These are phyloP conservation scores for Blumeriella jaapii DNA, from an alignment of 2,329 filamentous ascomycete genomes.

Conservation along the genomic window DNA sequence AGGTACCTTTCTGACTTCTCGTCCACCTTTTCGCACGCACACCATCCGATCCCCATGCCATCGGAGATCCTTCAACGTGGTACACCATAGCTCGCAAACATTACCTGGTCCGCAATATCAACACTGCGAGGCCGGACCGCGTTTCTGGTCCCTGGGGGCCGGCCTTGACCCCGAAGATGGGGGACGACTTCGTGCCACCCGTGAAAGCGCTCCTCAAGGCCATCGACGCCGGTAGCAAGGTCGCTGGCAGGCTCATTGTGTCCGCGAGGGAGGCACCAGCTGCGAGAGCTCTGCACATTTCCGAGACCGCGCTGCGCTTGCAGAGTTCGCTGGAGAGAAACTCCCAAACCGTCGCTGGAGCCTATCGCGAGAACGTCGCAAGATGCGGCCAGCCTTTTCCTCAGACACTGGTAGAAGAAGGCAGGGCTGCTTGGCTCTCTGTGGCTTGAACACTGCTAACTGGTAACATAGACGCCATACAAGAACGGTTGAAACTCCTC, in stretches of 20 bases:
- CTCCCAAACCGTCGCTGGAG: constrained; percentile 17
- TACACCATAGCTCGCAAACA: too few species aligned
- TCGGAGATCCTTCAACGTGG: too few species aligned
- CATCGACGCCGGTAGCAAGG: constrained; percentile 21
- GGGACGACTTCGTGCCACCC: constrained; percentile 18
- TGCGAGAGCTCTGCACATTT: constrained; percentile 19
- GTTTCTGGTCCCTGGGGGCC: constrained; percentile 3
- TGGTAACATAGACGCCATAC: constrained; percentile 17
- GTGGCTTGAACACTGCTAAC: constrained; percentile 1
- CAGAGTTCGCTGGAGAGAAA: constrained; percentile 18
- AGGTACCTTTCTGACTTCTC: too few species aligned
- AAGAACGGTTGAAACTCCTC: constrained; percentile 20
- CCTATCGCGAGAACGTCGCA: constrained; percentile 17
- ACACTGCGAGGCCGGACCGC: too few species aligned
- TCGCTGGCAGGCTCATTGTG: constrained; percentile 17
- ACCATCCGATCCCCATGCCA: too few species aligned
- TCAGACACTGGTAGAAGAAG: constrained; percentile 19
- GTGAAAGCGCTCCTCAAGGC: constrained; percentile 23
- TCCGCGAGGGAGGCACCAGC: constrained; percentile 16
- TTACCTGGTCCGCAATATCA: too few species aligned
- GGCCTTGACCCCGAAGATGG: constrained; percentile 10
- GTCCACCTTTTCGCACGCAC: too few species aligned
- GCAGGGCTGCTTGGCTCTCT: constrained; percentile 11
- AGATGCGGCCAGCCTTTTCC: constrained; percentile 19
- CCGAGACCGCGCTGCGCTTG: constrained; percentile 17